A percentile compares a stretch with the other conserved stretches of the same genome.
phyloP scores from a whole-genome alignment of 164 flowering plant species.

The Euptelea pleiosperma region DNA sequence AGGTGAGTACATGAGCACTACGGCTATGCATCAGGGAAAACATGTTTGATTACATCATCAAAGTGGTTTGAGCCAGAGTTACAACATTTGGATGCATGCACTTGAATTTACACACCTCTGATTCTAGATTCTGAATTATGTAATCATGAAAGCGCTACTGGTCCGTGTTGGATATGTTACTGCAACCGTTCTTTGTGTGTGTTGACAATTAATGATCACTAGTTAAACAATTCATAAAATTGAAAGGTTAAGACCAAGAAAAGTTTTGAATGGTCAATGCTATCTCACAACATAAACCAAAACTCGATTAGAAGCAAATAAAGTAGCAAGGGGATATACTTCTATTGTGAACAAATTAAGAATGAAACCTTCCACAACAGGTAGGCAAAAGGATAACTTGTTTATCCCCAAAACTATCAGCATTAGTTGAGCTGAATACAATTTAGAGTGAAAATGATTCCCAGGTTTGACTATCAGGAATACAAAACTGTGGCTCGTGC shows the following conservation, averaged over 20 bases:
- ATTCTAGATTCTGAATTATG: background rate
- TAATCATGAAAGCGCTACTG: background rate
- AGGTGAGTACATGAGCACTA: too few relatives aligned
- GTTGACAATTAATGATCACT: background rate
- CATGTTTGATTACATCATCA: too few relatives aligned
- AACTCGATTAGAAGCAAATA: background rate
- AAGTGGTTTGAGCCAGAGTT: too few relatives aligned
- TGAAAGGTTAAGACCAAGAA: background rate
- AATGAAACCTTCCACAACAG: slow-evolving; percentile 87
- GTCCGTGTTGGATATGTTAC: background rate
- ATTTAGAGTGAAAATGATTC: slow-evolving; percentile 65
- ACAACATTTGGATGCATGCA: too few relatives aligned
- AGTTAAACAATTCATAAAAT: background rate
- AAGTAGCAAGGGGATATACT: background rate
- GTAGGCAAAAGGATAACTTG: slow-evolving; percentile 64
- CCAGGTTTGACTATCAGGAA: slow-evolving; percentile 88
- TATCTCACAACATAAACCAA: background rate
- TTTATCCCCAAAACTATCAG: slow-evolving; percentile 31
- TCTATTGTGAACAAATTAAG: slow-evolving; percentile 5
- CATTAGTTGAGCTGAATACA: slow-evolving; percentile 38
- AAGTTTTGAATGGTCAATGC: background rate
- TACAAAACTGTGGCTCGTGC: slow-evolving; percentile 58
- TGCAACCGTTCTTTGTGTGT: background rate
- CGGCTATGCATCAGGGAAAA: too few relatives aligned
- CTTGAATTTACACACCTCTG: too few relatives aligned